These are phyloP conservation scores for Penicillium diatomitis DNA, from an alignment of 495 filamentous ascomycete species.

Conservation along the genomic window DNA sequence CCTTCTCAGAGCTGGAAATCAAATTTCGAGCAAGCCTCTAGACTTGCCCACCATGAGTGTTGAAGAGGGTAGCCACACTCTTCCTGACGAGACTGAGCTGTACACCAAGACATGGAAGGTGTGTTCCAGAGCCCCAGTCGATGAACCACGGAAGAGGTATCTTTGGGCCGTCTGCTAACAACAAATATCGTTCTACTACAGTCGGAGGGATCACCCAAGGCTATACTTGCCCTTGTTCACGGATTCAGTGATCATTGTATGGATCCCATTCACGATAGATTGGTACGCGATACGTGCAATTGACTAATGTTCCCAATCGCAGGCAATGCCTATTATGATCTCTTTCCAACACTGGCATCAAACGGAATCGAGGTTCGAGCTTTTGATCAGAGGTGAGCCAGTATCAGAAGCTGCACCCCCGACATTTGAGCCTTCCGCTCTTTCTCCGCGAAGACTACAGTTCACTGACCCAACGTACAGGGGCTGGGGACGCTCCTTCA, in stretches of 20 bases:
- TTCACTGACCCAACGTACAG: constrained; percentile 1
- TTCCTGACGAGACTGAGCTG: constrained; percentile 47
- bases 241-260: constrained; percentile 73
- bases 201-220: constrained; percentile 45
- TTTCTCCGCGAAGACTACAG: background rate
- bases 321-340: constrained; percentile 57
- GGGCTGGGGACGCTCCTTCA: constrained; percentile 49
- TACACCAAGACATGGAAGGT: constrained; percentile 88
- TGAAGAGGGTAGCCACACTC: constrained; percentile 26
- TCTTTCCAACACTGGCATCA: constrained; percentile 61
- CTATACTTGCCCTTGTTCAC: constrained; percentile 70
- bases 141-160: background rate
- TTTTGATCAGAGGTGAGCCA: constrained; percentile 66
- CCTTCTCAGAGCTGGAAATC: too few relatives aligned
- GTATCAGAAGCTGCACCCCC: background rate
- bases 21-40: too few relatives aligned
- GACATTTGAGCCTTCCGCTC: too few relatives aligned
- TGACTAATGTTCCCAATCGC: background rate
- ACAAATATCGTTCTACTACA: constrained; percentile 10
- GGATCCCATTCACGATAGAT: constrained; percentile 1
- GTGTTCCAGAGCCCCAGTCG: constrained; percentile 14
- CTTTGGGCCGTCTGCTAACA: background rate
- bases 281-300: too few relatives aligned
- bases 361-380: constrained; percentile 62
- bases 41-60: constrained; percentile 7